phyloP scores from a whole-genome alignment of 768 basidiomycete species.

The Mycena belliarum region DNA sequence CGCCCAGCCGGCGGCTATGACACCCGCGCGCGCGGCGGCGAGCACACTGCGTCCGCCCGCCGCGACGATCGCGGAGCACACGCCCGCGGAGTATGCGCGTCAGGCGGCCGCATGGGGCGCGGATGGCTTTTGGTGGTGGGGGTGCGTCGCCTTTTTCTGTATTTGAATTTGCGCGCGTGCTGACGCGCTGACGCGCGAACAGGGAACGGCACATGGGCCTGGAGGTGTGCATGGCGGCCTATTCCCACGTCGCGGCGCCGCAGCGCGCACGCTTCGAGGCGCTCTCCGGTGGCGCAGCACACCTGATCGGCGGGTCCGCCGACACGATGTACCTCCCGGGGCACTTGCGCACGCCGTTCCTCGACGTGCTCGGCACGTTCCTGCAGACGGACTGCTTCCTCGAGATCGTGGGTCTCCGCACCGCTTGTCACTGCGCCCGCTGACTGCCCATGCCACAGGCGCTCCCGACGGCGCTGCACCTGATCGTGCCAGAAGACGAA shows the following conservation, averaged over 20 bases:
- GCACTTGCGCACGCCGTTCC: slow-evolving; percentile 37
- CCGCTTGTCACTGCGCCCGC: too few relatives aligned
- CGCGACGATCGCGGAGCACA: slow-evolving; percentile 31
- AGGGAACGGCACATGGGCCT: slow-evolving; percentile 49
- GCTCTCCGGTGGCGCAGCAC: slow-evolving; percentile 33
- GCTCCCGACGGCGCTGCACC: slow-evolving; percentile 44
- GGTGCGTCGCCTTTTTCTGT: too few relatives aligned
- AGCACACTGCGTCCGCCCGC: slow-evolving; percentile 35
- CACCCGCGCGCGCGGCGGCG: slow-evolving; percentile 1
- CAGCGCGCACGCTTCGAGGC: slow-evolving; percentile 42
- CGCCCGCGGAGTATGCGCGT: slow-evolving; percentile 38
- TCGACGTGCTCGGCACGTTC: slow-evolving; percentile 44
- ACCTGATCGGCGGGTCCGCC: slow-evolving; percentile 49
- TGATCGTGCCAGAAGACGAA: slow-evolving; percentile 40
- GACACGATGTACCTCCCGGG: slow-evolving; percentile 53
- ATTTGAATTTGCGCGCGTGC: too few relatives aligned
- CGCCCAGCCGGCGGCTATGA: slow-evolving; percentile 26
- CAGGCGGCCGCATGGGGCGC: slow-evolving; percentile 44
- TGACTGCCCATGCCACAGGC: slow-evolving; percentile 28
- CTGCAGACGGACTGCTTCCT: slow-evolving; percentile 50
- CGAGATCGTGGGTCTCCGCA: slow-evolving; percentile 35
- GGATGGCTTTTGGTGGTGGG: slow-evolving; percentile 46
- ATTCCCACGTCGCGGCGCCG: slow-evolving; percentile 31
- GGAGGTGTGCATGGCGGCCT: slow-evolving; percentile 45
- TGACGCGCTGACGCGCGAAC: neutral